Evolutionary conservation across 1,284 basidiomycete genomes (phyloP).

Genomic region (Trichosporon ovoides): DNA sequence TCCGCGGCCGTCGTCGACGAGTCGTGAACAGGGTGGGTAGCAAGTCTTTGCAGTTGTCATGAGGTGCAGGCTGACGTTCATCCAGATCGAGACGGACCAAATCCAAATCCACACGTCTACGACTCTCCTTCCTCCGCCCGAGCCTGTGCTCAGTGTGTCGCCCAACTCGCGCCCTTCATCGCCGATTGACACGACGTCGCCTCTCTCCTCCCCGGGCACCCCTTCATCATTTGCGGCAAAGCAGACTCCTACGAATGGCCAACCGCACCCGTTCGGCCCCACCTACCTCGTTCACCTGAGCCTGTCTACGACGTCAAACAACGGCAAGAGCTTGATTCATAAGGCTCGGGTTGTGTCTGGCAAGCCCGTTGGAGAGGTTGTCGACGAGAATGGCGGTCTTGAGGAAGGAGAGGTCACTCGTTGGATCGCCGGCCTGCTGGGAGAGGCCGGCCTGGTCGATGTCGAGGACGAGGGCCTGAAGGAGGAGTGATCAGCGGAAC

Average conservation of each 20-base stretch:
- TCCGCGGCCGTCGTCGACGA: constrained; percentile 43
- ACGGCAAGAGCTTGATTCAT: constrained; percentile 42
- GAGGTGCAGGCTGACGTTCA: neutral
- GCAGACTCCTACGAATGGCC: constrained; percentile 3
- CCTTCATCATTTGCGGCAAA: constrained; percentile 8
- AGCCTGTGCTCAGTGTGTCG: constrained; percentile 31
- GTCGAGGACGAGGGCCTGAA: constrained; percentile 34
- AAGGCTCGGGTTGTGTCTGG: constrained; percentile 37
- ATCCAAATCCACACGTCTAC: constrained; percentile 41
- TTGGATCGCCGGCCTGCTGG: constrained; percentile 35
- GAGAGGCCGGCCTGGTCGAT: constrained; percentile 37
- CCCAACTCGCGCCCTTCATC: constrained; percentile 41
- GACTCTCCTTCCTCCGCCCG: constrained; percentile 29
- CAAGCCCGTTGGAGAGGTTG: constrained; percentile 37
- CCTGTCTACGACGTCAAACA: constrained; percentile 41
- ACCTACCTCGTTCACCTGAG: constrained; percentile 38
- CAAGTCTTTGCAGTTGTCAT: neutral
- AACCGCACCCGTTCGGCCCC: constrained; percentile 27
- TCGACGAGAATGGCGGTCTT: constrained; percentile 41
- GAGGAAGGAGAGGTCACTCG: constrained; percentile 40
- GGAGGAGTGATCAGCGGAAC: constrained; percentile 23
- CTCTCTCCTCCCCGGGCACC: constrained; percentile 23
- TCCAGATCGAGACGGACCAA: constrained; percentile 46
- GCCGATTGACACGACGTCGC: constrained; percentile 23
- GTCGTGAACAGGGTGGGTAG: constrained; percentile 47